A percentile compares a stretch with the other conserved stretches of the same genome.
Evolutionary conservation across 768 basidiomycete genomes (phyloP).

Genomic region (Agrocybe pediades): DNA sequence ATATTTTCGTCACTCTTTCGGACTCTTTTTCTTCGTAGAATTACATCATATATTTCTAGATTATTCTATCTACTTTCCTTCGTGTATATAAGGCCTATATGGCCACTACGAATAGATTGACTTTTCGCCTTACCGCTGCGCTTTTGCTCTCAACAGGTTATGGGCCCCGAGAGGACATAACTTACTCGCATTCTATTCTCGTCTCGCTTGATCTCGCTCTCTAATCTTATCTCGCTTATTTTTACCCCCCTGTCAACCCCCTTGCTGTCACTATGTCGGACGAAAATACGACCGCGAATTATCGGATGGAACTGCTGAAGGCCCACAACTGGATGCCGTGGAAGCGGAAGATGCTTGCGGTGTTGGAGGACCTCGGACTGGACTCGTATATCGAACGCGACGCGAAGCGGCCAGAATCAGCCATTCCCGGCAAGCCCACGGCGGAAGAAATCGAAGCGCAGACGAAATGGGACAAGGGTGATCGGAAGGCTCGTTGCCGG

Average conservation of each 20-base stretch:
- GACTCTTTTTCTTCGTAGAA: too few species aligned
- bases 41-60: background rate
- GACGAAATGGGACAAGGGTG: constrained; percentile 16
- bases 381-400: constrained; percentile 22
- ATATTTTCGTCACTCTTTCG: too few species aligned
- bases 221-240: constrained; percentile 5
- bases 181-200: background rate
- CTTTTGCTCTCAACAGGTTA: constrained; percentile 29
- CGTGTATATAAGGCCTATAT: background rate
- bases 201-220: constrained; percentile 9
- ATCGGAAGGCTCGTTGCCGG: constrained; percentile 21
- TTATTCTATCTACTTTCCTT: background rate
- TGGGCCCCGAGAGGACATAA: constrained; percentile 26
- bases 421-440: constrained; percentile 6
- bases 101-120: background rate
- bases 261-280: constrained; percentile 14
- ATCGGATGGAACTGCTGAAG: constrained; percentile 26
- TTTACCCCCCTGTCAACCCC: too few species aligned
- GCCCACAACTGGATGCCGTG: constrained; percentile 28
- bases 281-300: constrained; percentile 14
- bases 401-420: constrained; percentile 19
- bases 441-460: constrained; percentile 9
- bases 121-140: too few species aligned
- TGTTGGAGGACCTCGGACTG: constrained; percentile 27
- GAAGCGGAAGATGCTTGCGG: constrained; percentile 30